phyloP scores from a whole-genome alignment of 2,329 filamentous ascomycete genomes.

The Cordyceps farinosa region DNA sequence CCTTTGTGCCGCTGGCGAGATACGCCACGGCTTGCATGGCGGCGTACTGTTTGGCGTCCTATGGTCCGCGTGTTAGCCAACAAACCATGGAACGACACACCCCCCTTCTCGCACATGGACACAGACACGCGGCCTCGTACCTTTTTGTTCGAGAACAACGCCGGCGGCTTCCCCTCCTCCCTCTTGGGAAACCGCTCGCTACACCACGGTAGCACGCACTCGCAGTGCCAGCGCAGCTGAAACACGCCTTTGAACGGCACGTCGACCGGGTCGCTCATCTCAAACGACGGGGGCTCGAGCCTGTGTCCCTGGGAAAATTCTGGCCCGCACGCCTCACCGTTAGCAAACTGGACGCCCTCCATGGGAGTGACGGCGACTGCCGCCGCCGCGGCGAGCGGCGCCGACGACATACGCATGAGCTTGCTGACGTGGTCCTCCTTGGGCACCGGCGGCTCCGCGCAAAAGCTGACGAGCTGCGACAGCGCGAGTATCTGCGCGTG shows the following conservation, averaged over 20 bases:
- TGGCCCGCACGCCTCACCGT: constrained; percentile 9
- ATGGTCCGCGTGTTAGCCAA: background rate
- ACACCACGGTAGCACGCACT: constrained; percentile 25
- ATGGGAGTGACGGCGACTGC: background rate
- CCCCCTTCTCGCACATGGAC: too few relatives aligned
- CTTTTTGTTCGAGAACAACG: constrained; percentile 46
- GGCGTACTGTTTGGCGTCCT: constrained; percentile 51
- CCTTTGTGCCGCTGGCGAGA: constrained; percentile 27
- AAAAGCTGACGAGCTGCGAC: constrained; percentile 34
- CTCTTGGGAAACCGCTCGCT: constrained; percentile 24
- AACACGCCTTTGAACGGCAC: constrained; percentile 25
- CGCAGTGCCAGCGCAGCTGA: constrained; percentile 24
- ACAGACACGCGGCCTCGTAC: background rate
- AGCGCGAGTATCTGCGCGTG: constrained; percentile 39
- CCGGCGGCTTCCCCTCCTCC: constrained; percentile 25
- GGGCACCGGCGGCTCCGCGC: constrained; percentile 26
- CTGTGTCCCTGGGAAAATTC: constrained; percentile 21
- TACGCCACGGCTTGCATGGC: constrained; percentile 46
- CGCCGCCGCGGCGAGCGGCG: background rate
- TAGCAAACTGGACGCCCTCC: constrained; percentile 1
- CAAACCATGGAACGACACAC: background rate
- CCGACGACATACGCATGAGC: constrained; percentile 25
- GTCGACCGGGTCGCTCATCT: constrained; percentile 19
- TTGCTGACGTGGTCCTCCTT: constrained; percentile 29
- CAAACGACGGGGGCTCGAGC: constrained; percentile 18